Conservation (phyloP, 2,329 filamentous ascomycete species). For the Eutypa lata region DNA sequence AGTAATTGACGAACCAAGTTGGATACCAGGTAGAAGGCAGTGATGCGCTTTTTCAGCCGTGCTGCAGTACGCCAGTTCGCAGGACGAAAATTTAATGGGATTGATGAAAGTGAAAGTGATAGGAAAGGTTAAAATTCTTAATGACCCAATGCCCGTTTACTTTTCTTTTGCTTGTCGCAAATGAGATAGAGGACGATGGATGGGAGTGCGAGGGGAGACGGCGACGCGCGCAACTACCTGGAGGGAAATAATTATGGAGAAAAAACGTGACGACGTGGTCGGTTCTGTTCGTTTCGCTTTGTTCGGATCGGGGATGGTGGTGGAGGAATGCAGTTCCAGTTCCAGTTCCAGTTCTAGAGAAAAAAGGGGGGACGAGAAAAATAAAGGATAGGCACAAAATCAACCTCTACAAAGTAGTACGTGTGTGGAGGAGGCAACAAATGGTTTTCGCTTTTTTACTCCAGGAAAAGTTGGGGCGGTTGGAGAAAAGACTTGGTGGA, state of each 20-base stretch:
- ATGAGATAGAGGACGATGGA: background rate
- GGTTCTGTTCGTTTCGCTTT: background rate
- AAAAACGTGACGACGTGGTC: background rate
- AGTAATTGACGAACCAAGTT: too few species aligned
- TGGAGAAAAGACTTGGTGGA: constrained; percentile 16
- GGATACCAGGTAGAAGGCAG: too few species aligned
- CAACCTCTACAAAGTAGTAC: too few species aligned
- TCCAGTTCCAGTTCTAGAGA: background rate
- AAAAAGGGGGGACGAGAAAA: too few species aligned
- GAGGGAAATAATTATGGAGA: background rate
- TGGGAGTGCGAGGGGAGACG: background rate
- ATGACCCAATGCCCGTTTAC: too few species aligned
- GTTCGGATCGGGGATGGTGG: background rate
- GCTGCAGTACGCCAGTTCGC: background rate
- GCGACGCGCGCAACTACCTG: background rate
- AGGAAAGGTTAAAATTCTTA: background rate
- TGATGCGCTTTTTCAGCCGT: background rate
- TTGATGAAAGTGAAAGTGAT: background rate
- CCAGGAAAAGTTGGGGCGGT: constrained; percentile 12
- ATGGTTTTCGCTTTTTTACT: constrained; percentile 20
- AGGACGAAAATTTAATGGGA: background rate
- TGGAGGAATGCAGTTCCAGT: background rate
- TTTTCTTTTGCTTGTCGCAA: background rate
- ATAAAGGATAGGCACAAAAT: too few species aligned
- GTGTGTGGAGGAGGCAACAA: background rate